These are phyloP conservation scores for Tardiomyces blankii DNA, from an alignment of 1,139 yeast species.

Conservation along the genomic window DNA sequence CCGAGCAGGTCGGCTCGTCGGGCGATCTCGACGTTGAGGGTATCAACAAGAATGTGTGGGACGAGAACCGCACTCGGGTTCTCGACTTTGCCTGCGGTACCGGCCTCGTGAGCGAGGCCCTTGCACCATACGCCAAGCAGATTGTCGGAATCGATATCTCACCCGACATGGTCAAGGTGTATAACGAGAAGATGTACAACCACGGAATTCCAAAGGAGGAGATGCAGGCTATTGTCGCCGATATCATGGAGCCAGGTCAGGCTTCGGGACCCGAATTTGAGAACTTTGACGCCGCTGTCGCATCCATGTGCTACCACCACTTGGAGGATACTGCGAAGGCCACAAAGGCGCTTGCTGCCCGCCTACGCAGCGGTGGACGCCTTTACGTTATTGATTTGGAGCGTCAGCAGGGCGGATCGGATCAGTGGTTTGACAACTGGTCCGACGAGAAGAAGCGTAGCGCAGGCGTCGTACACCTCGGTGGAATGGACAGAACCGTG, in stretches of 20 bases:
- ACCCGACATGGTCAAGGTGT: slow-evolving; percentile 17
- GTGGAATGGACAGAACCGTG: slow-evolving; percentile 9
- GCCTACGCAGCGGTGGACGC: slow-evolving; percentile 17
- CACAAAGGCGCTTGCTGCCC: slow-evolving; percentile 9
- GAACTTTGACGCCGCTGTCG: slow-evolving; percentile 18
- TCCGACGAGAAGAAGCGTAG: slow-evolving; percentile 7
- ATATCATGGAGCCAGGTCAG: slow-evolving; percentile 7
- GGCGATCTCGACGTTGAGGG: neutral
- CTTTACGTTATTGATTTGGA: slow-evolving; percentile 17
- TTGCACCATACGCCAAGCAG: slow-evolving; percentile 16
- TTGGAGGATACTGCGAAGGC: slow-evolving; percentile 15
- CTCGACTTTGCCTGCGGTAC: slow-evolving; percentile 24
- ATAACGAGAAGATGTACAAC: slow-evolving; percentile 14
- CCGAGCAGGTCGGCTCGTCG: neutral
- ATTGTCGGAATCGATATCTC: slow-evolving; percentile 22
- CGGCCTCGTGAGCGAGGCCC: slow-evolving; percentile 2
- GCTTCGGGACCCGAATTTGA: neutral
- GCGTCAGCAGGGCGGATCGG: slow-evolving; percentile 4
- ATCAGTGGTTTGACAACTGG: slow-evolving; percentile 1
- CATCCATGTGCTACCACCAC: slow-evolving; percentile 22
- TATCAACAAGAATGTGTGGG: slow-evolving; percentile 1
- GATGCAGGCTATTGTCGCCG: slow-evolving; percentile 13
- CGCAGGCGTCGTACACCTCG: slow-evolving; percentile 13
- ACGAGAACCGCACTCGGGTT: slow-evolving; percentile 13
- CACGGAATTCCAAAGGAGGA: slow-evolving; percentile 14